A percentile compares a stretch with the other conserved stretches of the same genome.
These are phyloP conservation scores for Panellus pusillus DNA, from an alignment of 768 basidiomycete genomes.

Conservation along the genomic window DNA sequence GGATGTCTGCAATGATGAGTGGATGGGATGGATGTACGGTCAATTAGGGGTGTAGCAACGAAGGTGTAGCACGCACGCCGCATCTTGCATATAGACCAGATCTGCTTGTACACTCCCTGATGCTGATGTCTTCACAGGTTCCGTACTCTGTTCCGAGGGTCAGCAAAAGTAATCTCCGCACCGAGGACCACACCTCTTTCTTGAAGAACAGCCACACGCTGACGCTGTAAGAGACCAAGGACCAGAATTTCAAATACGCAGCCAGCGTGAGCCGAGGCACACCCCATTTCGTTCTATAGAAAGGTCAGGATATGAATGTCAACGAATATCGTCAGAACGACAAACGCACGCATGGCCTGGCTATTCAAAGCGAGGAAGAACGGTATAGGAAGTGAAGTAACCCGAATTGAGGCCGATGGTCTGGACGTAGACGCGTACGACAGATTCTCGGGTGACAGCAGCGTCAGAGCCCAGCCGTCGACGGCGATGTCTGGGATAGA, in stretches of 20 bases:
- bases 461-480: constrained; percentile 85
- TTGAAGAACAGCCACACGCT: constrained; percentile 92
- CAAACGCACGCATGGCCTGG: constrained; percentile 76
- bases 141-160: constrained; percentile 59
- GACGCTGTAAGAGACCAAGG: constrained; percentile 74
- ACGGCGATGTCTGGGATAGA: constrained; percentile 83
- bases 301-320: neutral
- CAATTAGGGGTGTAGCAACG: neutral
- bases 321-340: neutral
- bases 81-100: constrained; percentile 90
- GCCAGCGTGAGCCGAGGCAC: constrained; percentile 68
- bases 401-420: constrained; percentile 96
- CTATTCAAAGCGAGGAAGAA: constrained; percentile 97
- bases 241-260: constrained; percentile 89
- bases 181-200: constrained; percentile 64
- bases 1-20: constrained; percentile 64
- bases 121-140: constrained; percentile 81
- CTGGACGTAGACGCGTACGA: constrained; percentile 97
- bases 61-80: constrained; percentile 60
- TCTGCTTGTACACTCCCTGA: constrained; percentile 90
- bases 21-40: neutral
- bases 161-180: neutral
- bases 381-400: constrained; percentile 93
- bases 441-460: constrained; percentile 89
- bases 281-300: constrained; percentile 67